phyloP scores from a whole-genome alignment of 2,329 filamentous ascomycete species.

The Lachnellula hyalina region DNA sequence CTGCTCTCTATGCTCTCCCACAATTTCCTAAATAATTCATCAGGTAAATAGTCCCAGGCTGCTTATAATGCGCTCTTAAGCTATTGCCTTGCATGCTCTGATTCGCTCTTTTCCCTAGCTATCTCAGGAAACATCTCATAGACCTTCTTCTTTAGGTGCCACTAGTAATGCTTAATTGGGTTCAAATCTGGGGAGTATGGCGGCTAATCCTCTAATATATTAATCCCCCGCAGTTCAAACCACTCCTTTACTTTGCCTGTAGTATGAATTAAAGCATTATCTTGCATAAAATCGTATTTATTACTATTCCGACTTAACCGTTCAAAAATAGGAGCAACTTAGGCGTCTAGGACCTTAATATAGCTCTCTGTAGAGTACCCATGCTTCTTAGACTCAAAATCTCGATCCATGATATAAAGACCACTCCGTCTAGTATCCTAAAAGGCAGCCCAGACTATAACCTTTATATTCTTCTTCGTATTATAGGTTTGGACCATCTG shows the following conservation, averaged over 20 bases:
- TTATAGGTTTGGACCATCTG: too few species aligned
- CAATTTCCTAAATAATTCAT: neutral
- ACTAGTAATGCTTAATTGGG: slow-evolving; percentile 25
- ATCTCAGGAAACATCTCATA: neutral
- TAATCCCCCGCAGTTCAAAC: neutral
- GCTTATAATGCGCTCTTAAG: neutral
- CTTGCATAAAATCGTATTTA: too few species aligned
- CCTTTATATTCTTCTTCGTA: too few species aligned
- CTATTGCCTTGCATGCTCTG: neutral
- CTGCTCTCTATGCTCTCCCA: too few species aligned
- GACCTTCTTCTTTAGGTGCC: neutral
- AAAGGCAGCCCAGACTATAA: neutral
- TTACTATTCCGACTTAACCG: too few species aligned
- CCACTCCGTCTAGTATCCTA: neutral
- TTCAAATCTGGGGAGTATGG: slow-evolving; percentile 22
- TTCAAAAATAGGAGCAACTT: too few species aligned
- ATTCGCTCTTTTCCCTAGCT: neutral
- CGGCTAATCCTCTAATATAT: slow-evolving; percentile 42
- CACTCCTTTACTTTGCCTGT: neutral
- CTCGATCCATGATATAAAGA: neutral
- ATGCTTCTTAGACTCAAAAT: slow-evolving; percentile 4
- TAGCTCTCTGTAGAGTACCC: neutral
- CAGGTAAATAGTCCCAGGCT: neutral
- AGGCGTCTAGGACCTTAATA: too few species aligned
- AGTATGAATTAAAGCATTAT: neutral